A percentile compares a stretch with the other conserved stretches of the same genome.
These are phyloP conservation scores for Cucumis variabilis DNA, from an alignment of 331 rosid genomes.

Conservation along the genomic window DNA sequence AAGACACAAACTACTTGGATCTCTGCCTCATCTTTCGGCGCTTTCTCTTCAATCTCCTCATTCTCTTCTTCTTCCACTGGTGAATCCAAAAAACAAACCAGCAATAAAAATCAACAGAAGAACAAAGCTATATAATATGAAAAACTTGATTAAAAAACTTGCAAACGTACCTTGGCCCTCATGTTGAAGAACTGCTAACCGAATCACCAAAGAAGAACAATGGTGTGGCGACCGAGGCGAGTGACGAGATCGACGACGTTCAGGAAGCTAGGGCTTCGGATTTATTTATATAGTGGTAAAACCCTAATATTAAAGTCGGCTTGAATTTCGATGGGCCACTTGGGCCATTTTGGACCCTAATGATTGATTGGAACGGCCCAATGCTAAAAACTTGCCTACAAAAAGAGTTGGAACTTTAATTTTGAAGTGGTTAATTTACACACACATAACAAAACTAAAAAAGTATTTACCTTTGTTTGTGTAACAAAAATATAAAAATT, in stretches of 20 bases:
- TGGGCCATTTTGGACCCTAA: constrained; percentile 7
- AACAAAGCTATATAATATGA: background rate
- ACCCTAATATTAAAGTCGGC: constrained; percentile 17
- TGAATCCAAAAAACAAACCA: background rate
- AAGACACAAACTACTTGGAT: constrained; percentile 72
- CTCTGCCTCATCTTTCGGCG: constrained; percentile 99
- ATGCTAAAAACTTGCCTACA: background rate
- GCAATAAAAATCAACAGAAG: background rate
- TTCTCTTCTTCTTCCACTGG: constrained; percentile 99
- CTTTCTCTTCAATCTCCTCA: constrained; percentile 99
- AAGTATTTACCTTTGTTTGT: too few relatives aligned
- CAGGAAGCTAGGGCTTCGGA: background rate
- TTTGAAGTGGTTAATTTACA: too few relatives aligned
- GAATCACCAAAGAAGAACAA: background rate
- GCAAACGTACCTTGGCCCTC: constrained; percentile 19
- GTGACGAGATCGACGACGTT: background rate
- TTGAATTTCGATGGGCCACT: background rate
- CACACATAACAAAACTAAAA: too few relatives aligned
- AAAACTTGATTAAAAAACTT: background rate
- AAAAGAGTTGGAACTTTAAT: background rate
- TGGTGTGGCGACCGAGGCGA: background rate
- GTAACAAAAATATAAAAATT: too few relatives aligned
- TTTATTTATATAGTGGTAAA: background rate
- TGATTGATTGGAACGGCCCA: background rate
- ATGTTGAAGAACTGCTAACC: constrained; percentile 19